A percentile compares a stretch with the other conserved stretches of the same genome.
Conservation (phyloP, 2,329 filamentous ascomycete genomes). For the Nemania bipapillata region DNA sequence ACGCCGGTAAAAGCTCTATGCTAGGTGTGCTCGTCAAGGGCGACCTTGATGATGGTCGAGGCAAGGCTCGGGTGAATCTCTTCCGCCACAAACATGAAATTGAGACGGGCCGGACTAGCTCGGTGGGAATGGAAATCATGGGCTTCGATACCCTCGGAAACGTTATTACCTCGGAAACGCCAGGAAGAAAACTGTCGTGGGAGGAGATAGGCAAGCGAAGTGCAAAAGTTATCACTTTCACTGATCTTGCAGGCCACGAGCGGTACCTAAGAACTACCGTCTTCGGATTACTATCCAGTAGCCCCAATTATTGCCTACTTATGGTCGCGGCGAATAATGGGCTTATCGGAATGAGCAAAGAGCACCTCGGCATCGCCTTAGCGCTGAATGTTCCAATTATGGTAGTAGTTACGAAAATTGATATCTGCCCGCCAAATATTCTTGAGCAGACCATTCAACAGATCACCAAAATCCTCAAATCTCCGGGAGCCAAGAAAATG, state of each 20-base stretch:
- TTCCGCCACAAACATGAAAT: conserved; percentile 99
- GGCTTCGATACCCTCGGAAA: conserved; percentile 90
- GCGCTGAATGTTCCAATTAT: conserved; percentile 97
- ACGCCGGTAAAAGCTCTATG: conserved; percentile 96
- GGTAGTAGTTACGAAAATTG: conserved; percentile 97
- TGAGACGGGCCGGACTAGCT: conserved; percentile 93
- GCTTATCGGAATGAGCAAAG: conserved; percentile 96
- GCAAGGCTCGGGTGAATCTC: conserved; percentile 91
- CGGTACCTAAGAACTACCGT: conserved; percentile 95
- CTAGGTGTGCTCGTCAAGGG: conserved; percentile 95
- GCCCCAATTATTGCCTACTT: conserved; percentile 94
- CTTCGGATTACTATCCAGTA: conserved; percentile 91
- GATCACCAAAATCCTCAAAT: conserved; percentile 91
- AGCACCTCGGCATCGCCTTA: conserved; percentile 93
- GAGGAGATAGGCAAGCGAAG: conserved; percentile 96
- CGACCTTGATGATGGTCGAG: conserved; percentile 91
- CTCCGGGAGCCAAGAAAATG: conserved; percentile 91
- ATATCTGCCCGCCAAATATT: conserved; percentile 96
- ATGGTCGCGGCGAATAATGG: conserved; percentile 99
- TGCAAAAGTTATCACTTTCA: conserved; percentile 96
- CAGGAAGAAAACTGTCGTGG: conserved; percentile 88
- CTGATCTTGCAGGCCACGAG: conserved; percentile 94
- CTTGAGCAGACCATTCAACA: conserved; percentile 92
- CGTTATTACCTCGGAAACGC: conserved; percentile 81
- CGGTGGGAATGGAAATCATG: conserved; percentile 98